Base-by-base conservation (phyloP, 768 basidiomycete genomes). In the Obba rivulosa region DNA sequence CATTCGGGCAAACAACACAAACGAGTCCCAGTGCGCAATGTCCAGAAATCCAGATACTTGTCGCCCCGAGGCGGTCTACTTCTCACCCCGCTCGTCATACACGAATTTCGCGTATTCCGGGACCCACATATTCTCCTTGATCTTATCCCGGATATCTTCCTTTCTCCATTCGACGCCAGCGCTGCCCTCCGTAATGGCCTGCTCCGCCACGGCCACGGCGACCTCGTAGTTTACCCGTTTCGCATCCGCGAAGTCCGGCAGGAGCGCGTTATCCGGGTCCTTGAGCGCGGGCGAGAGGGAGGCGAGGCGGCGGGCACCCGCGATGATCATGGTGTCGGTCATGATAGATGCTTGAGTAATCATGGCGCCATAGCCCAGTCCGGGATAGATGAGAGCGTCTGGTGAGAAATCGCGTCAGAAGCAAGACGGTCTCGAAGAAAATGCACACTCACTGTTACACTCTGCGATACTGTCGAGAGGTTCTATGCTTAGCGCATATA, bases 271-370 rank as follows among this genome's bases (percentile, higher is more conserved):
- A 53, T 87, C 81, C 0, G 84, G 83, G 58, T 92, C 81, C 25
- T 76, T 75, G 50, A 83, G 70, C 0, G 80, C 90, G 2, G 90
- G 90, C 0, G 89, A 81, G 37, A 93, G 77, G 8, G 79, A 70
- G 0, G 90, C 87, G 34, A 94, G 82, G 11, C 82, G 77, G 22
- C 71, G 75, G 0, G 88, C 81, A 8, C 87, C 91, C 2, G 85
- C 85, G 35, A 91, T 81, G 62, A 94, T 86, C 92, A 94, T 92
- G n/a, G 74, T 78, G 63, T 92, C 87, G 1, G 87, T 83, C 57
- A 94, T 73, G 8, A 61, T 66, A 4, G 76, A 71, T 0, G 87
- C 80, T 50, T 81, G 70, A 9, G 80, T 70, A 21, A 91, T 69
- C 57, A 92, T 81, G 34, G 87, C 76, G 31, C 91, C 91, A 51